Evolutionary conservation across 23 red algal species (phyloP), one percentile per base, ranked within the genome.

Genomic region (Agarophyton chilense): DNA sequence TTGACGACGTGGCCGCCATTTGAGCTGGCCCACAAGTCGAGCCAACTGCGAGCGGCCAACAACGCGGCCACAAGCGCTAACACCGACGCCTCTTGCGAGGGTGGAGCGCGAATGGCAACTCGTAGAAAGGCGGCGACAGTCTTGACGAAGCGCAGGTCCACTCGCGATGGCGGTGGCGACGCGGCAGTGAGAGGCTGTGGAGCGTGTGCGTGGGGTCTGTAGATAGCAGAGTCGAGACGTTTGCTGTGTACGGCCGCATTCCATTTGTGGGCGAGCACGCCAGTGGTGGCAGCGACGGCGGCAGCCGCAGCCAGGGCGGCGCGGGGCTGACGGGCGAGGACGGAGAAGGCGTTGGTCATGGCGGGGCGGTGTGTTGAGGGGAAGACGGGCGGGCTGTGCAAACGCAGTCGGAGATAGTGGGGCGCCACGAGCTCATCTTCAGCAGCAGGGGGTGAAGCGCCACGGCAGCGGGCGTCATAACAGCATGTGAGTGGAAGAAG

Each of bases 1-100:
- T 95, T 95, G 56, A 98, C 96, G 56, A 98, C 90, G 55, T 95
- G 90, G 7, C 96, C 96, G 44, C 92, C 96, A 61, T 98, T 98
- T 74, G 94, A 91, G 24, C 82, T 93, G 10, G 86, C 83, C 96
- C 96, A 98, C 57, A 98, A 77, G 70, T 98, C 96, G 10, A 95
- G 52, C 51, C 81, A 95, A 38, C 84, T 96, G 49, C 96, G 81
- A 8, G 86, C 86, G 41, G 68, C 90, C 21, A 98, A 76, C 47
- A 95, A 73, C 43, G 38, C 67, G 18, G 84, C 96, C 18, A 98
- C 87, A 25, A 78, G 71, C 13, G 89, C 45, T 21, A 90, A 38
- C 26, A 89, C 78, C 14, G 39, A 54, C 21, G 87, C 92, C 77
- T 98, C 96, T n/a, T 65, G 66, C 38, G 66, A 77, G 22, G 57